Conservation (phyloP, 306 rosid species). For the Cicer arietinum region DNA sequence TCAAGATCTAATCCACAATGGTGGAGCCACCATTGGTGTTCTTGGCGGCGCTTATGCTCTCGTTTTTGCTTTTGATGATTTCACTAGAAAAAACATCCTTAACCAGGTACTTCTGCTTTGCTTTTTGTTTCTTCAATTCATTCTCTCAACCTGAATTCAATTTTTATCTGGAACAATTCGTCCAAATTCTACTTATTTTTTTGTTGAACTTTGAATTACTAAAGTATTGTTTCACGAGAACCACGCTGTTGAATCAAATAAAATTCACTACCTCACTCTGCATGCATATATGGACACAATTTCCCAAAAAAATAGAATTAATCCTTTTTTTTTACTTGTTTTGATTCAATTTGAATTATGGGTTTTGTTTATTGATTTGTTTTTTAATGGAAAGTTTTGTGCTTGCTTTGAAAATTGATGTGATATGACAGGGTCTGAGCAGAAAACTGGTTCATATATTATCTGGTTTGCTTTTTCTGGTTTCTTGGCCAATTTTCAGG, state of each 20-base stretch:
- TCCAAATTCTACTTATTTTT: too few relatives aligned
- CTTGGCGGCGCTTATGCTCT: conserved; percentile 74
- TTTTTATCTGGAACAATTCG: too few relatives aligned
- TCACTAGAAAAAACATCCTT: conserved; percentile 61
- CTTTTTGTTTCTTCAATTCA: background rate
- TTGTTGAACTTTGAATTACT: too few relatives aligned
- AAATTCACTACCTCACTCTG: background rate
- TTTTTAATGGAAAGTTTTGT: background rate
- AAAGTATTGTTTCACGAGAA: too few relatives aligned
- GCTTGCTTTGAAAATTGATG: conserved; percentile 20
- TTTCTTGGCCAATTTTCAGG: conserved; percentile 97
- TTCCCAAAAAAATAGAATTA: conserved; percentile 1
- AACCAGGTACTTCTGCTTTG: conserved; percentile 58
- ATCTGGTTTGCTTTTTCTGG: conserved; percentile 79
- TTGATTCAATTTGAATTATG: conserved; percentile 6
- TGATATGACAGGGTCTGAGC: conserved; percentile 65
- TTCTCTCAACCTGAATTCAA: background rate
- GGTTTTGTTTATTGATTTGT: background rate
- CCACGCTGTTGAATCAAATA: too few relatives aligned
- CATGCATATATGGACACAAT: conserved; percentile 32
- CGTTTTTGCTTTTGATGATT: conserved; percentile 66
- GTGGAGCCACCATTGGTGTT: conserved; percentile 64
- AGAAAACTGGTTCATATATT: conserved; percentile 88
- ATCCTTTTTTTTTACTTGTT: conserved; percentile 13
- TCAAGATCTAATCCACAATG: conserved; percentile 56